phyloP scores from a whole-genome alignment of 805 yeast genomes.

The Cyberlindnera suaveolens region DNA sequence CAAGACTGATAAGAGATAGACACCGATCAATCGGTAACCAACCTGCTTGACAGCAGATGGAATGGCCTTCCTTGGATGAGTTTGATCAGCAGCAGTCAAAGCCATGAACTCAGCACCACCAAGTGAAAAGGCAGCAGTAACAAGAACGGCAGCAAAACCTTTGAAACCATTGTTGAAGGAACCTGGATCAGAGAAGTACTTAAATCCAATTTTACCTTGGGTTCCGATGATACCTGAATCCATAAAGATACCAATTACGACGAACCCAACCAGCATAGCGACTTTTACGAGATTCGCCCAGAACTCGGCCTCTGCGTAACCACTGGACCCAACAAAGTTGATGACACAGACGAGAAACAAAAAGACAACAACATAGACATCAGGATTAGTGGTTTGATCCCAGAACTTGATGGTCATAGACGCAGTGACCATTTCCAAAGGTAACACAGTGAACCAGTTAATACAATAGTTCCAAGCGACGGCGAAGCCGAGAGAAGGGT shows the following conservation, averaged over 20 bases:
- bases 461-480: constrained; percentile 58
- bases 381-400: constrained; percentile 48
- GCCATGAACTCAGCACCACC: constrained; percentile 58
- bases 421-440: constrained; percentile 61
- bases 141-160: constrained; percentile 47
- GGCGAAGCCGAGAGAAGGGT: constrained; percentile 52
- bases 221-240: constrained; percentile 37
- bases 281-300: constrained; percentile 62
- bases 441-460: constrained; percentile 57
- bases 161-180: constrained; percentile 48
- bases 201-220: constrained; percentile 43
- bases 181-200: constrained; percentile 49
- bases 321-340: constrained; percentile 47
- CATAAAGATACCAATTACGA: constrained; percentile 43
- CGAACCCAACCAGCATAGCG: constrained; percentile 52
- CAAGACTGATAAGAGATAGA: constrained; percentile 42
- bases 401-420: constrained; percentile 56
- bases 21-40: constrained; percentile 45
- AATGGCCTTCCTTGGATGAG: constrained; percentile 49
- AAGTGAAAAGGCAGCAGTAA: constrained; percentile 53
- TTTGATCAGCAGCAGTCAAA: constrained; percentile 41
- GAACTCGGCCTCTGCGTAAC: constrained; percentile 60
- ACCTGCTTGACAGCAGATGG: constrained; percentile 53
- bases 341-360: constrained; percentile 34
- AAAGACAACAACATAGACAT: constrained; percentile 51